Evolutionary conservation across 2,329 filamentous ascomycete genomes (phyloP).

Genomic region (Pyrenochaeta sp.): DNA sequence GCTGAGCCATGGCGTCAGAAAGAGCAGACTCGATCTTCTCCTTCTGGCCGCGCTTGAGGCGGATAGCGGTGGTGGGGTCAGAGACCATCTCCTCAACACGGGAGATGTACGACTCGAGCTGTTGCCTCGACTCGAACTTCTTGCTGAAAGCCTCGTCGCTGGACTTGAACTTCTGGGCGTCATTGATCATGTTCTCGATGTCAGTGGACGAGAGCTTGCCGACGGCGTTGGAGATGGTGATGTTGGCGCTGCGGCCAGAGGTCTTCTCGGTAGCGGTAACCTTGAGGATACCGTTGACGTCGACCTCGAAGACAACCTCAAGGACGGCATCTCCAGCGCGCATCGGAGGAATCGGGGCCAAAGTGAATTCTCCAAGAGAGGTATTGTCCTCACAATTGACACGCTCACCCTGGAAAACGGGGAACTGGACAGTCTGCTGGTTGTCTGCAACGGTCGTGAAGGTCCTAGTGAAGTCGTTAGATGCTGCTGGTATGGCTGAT

Average conservation of each 20-base stretch:
- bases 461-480: conserved; percentile 54
- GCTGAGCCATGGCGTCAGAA: conserved; percentile 95
- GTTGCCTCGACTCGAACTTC: conserved; percentile 98
- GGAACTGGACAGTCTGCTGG: conserved; percentile 82
- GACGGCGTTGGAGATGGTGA: conserved; percentile 99
- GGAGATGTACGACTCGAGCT: conserved; percentile 98
- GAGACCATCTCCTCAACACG: conserved; percentile 99
- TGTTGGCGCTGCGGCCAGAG: conserved; percentile 97
- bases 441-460: conserved; percentile 82
- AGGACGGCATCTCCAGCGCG: conserved; percentile 94
- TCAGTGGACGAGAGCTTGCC: conserved; percentile 94
- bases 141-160: conserved; percentile 99
- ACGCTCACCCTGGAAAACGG: conserved; percentile 94
- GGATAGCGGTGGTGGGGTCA: conserved; percentile 93
- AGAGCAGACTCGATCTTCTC: conserved; percentile 99
- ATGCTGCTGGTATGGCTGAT: not conserved
- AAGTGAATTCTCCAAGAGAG: conserved; percentile 94
- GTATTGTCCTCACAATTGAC: conserved; percentile 99
- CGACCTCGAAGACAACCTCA: conserved; percentile 98
- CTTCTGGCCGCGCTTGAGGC: conserved; percentile 99
- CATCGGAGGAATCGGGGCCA: conserved; percentile 87
- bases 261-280: conserved; percentile 99
- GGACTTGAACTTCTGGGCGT: conserved; percentile 98
- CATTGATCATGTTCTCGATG: conserved; percentile 97
- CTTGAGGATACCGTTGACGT: conserved; percentile 99